Evolutionary conservation across 495 filamentous ascomycete species (phyloP), one percentile per base, ranked within the genome.

Genomic region (Geopyxis carbonaria): DNA sequence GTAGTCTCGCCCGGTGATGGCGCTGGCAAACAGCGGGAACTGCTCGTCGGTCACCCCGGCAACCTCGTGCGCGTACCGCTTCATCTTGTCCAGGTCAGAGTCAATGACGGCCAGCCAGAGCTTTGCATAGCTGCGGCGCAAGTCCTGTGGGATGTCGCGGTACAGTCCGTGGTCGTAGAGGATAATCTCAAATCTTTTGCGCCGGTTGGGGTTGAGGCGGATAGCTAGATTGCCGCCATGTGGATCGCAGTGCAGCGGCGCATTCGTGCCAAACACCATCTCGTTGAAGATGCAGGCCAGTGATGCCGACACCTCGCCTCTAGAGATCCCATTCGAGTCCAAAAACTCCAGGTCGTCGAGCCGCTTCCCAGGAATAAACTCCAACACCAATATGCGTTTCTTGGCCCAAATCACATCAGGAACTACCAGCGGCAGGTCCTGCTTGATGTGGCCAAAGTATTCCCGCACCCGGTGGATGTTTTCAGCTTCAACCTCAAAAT

Each of bases 111-210:
- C 84, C 1, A 99, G 70, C 91, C 91, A 99, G 49, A 99, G 73
- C 60, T 95, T 93, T 28, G 91, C 91, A 56, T 99, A 99, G 33
- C 76, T 79, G 7, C 84, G 72, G 35, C 81, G 76, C 2, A 93
- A 59, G 5, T 74, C 59, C 20, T 66, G 63, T 8, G 85, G 81
- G 45, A 99, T 95, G 50, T 86, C 81, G 28, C 91, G 79, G 59
- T 99, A 99, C 2, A 99, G 65, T 1, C 91, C 91, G 58, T 99
- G 91, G 51, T 99, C 91, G 57, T 93, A 93, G n/a, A 97, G 70
- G 45, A 99, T 79, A 44, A 99, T 77, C 51, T 99, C 91, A 50
- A 99, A 99, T 54, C 93, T 93, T 22, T 61, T 59, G 13, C 65
- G 57, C 20, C 73, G 62, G 4, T 56, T 58, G 11, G 61, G 47